Conservation (phyloP, 192 early-diverging fungal genomes). For the Coemansia pectinata region DNA sequence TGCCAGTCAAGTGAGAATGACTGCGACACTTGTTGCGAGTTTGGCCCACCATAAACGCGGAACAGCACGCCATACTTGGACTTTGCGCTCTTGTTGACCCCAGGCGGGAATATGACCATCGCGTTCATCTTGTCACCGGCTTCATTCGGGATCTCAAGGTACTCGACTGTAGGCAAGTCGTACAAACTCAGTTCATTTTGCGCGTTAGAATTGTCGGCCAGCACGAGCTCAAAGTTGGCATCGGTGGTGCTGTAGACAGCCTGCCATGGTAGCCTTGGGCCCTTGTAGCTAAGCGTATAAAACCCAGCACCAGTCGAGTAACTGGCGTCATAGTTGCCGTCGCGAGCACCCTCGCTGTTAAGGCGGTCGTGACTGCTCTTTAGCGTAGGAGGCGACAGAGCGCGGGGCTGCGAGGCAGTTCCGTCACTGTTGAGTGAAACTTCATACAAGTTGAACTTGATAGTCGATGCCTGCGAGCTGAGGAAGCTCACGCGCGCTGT, state of each 20-base stretch:
- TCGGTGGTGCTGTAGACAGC: constrained; percentile 61
- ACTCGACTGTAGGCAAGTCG: constrained; percentile 62
- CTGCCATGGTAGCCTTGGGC: constrained; percentile 83
- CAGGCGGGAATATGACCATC: constrained; percentile 75
- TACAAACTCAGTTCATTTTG: constrained; percentile 52
- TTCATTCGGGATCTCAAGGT: constrained; percentile 50
- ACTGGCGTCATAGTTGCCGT: constrained; percentile 60
- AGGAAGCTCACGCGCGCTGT: constrained; percentile 49
- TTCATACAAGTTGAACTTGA: constrained; percentile 47
- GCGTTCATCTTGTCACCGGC: constrained; percentile 70
- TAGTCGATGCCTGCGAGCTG: constrained; percentile 46
- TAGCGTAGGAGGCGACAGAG: constrained; percentile 37
- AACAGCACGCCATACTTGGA: constrained; percentile 87
- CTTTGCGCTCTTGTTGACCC: constrained; percentile 65
- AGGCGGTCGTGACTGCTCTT: constrained; percentile 27
- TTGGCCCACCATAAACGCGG: constrained; percentile 87
- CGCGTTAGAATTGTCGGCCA: constrained; percentile 61
- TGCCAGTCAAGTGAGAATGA: constrained; percentile 73
- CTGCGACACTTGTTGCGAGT: constrained; percentile 76
- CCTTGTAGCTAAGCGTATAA: constrained; percentile 76
- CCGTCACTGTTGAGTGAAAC: constrained; percentile 39
- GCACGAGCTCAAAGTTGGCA: constrained; percentile 52
- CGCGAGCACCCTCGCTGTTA: constrained; percentile 14
- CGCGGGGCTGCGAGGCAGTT: constrained; percentile 6
- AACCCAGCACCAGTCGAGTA: constrained; percentile 77